These are phyloP conservation scores for Dactylis glomerata DNA, from an alignment of 176 grass and related monocot species.

Conservation along the genomic window DNA sequence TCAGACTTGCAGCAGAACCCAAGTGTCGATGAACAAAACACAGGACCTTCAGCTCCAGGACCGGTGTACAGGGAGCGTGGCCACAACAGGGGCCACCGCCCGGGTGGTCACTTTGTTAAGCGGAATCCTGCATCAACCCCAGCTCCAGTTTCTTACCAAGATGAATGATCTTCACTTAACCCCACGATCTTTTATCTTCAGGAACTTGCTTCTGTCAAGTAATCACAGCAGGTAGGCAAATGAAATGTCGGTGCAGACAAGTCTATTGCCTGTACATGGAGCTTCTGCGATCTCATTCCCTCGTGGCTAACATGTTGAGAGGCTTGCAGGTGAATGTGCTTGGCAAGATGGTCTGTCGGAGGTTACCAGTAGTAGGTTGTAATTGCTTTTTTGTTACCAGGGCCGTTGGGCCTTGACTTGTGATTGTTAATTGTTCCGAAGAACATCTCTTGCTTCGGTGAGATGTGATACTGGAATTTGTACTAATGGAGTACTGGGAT, in stretches of 20 bases:
- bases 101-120: constrained; percentile 44
- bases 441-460: constrained; percentile 27
- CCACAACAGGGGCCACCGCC: constrained; percentile 22
- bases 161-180: constrained; percentile 29
- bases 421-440: constrained; percentile 28
- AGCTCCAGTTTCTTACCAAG: constrained; percentile 24
- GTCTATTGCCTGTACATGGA: constrained; percentile 3
- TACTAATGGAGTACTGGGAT: constrained; percentile 39
- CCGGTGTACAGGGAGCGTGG: constrained; percentile 32
- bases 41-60: constrained; percentile 21
- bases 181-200: background rate
- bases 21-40: constrained; percentile 13
- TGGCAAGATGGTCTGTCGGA: background rate
- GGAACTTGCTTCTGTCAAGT: background rate
- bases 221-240: constrained; percentile 16
- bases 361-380: constrained; percentile 40
- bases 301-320: constrained; percentile 15
- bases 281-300: background rate
- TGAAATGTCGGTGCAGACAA: background rate
- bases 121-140: constrained; percentile 18
- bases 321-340: constrained; percentile 28
- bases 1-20: constrained; percentile 40
- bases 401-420: constrained; percentile 14
- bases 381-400: constrained; percentile 30
- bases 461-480: constrained; percentile 35